These are phyloP conservation scores for Hibiscus trionum DNA, from an alignment of 345 rosid species.

Conservation along the genomic window DNA sequence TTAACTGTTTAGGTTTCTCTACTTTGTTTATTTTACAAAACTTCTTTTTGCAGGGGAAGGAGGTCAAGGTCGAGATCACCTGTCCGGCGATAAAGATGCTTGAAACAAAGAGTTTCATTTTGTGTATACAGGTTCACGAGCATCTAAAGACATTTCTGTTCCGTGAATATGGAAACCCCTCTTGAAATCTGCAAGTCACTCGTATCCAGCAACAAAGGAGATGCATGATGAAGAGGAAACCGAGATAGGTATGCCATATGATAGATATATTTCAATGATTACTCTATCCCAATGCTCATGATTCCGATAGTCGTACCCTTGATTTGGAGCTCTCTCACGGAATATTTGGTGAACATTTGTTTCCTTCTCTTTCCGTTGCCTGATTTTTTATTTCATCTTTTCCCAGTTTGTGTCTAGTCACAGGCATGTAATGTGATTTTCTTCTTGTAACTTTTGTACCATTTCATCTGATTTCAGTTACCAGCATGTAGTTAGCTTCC, in stretches of 20 bases:
- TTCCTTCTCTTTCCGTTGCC: neutral
- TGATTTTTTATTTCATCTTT: too few species aligned
- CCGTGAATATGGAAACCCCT: neutral
- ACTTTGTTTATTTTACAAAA: neutral
- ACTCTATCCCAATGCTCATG: neutral
- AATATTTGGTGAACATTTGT: neutral
- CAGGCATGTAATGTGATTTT: too few species aligned
- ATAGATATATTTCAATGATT: neutral
- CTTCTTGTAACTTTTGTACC: too few species aligned
- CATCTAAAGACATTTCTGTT: neutral
- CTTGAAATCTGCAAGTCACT: slow-evolving; percentile 3
- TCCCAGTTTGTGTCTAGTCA: too few species aligned
- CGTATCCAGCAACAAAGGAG: neutral
- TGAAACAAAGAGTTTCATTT: neutral
- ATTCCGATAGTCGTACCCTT: neutral
- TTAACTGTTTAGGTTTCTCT: neutral
- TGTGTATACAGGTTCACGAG: neutral
- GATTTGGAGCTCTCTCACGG: neutral
- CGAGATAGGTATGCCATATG: neutral
- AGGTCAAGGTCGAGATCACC: slow-evolving; percentile 85
- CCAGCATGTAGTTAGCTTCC: too few species aligned
- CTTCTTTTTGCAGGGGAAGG: slow-evolving; percentile 46
- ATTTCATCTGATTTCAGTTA: too few species aligned
- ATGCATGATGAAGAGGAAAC: neutral
- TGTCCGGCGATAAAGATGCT: slow-evolving; percentile 42